Evolutionary conservation across 2,329 filamentous ascomycete genomes (phyloP).

Genomic region (Knufia fluminis): DNA sequence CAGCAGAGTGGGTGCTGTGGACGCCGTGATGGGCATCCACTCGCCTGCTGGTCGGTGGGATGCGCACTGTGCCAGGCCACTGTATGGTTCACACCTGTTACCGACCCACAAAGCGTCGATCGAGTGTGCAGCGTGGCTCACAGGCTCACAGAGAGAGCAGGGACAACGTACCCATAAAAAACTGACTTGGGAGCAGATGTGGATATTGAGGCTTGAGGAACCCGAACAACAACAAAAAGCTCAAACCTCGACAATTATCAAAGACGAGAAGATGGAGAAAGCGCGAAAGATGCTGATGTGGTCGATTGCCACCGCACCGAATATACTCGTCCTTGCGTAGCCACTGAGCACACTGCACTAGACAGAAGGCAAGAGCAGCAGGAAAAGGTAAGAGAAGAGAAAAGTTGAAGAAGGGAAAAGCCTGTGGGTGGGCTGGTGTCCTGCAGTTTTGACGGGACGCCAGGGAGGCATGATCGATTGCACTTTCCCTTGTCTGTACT

Average conservation of each 20-base stretch:
- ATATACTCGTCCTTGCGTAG: neutral
- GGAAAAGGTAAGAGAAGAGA: neutral
- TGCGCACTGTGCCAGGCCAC: slow-evolving; percentile 1
- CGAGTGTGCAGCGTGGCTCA: slow-evolving; percentile 10
- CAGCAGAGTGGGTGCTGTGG: slow-evolving; percentile 5
- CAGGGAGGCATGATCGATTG: neutral
- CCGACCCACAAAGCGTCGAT: slow-evolving; percentile 10
- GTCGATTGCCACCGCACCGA: neutral
- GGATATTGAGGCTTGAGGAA: slow-evolving; percentile 8
- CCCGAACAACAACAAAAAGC: neutral
- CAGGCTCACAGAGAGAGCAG: slow-evolving; percentile 7
- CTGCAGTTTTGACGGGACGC: neutral
- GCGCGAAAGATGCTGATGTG: neutral
- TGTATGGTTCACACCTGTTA: slow-evolving; percentile 2
- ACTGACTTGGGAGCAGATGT: slow-evolving; percentile 4
- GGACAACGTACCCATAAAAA: slow-evolving; percentile 11
- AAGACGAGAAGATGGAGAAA: neutral
- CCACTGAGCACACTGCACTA: neutral
- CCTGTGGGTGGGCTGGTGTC: neutral
- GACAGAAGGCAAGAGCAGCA: neutral
- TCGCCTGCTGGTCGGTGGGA: slow-evolving; percentile 5
- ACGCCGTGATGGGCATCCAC: slow-evolving; percentile 6
- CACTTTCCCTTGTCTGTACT: neutral
- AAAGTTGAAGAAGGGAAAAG: slow-evolving; percentile 3
- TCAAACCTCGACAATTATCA: neutral